Conservation (phyloP, 139 green algal genomes). For the Chlorella sorokiniana region DNA sequence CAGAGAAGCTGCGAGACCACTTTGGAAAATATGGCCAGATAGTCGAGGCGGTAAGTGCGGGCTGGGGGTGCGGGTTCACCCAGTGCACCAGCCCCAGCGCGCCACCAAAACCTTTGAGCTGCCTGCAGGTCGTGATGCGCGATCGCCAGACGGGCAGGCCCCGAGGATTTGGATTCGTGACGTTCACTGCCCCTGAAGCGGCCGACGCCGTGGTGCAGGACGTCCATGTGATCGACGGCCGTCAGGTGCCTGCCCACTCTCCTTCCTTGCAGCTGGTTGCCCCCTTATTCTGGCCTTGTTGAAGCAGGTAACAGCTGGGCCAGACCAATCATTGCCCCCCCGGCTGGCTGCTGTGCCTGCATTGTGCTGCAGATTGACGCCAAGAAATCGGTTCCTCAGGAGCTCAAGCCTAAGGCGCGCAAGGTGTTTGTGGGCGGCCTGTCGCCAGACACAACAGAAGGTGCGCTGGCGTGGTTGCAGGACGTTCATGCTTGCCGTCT, state of each 20-base stretch:
- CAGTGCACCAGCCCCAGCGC: not conserved
- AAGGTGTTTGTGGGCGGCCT: constrained; percentile 92
- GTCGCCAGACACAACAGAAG: constrained; percentile 78
- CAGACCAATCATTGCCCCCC: not conserved
- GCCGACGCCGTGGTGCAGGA: constrained; percentile 64
- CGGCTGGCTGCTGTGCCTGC: not conserved
- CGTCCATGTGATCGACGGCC: constrained; percentile 70
- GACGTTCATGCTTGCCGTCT: too few species aligned
- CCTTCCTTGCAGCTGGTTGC: not conserved
- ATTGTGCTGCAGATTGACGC: constrained; percentile 77
- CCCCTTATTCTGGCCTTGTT: not conserved
- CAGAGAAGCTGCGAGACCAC: constrained; percentile 72
- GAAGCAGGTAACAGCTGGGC: too few species aligned
- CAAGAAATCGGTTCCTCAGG: constrained; percentile 80
- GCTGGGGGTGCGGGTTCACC: not conserved
- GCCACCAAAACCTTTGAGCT: not conserved
- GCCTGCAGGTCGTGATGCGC: constrained; percentile 78
- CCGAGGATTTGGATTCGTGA: constrained; percentile 88
- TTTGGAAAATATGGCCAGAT: constrained; percentile 76
- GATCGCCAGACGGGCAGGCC: constrained; percentile 70
- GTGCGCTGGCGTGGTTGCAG: constrained; percentile 47
- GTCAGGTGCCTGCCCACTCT: constrained; percentile 32
- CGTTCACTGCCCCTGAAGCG: constrained; percentile 57
- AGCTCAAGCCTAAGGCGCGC: constrained; percentile 61
- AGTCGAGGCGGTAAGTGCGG: constrained; percentile 64